Conservation (phyloP, 169 alveolate species). For the Eimeria tenella region DNA sequence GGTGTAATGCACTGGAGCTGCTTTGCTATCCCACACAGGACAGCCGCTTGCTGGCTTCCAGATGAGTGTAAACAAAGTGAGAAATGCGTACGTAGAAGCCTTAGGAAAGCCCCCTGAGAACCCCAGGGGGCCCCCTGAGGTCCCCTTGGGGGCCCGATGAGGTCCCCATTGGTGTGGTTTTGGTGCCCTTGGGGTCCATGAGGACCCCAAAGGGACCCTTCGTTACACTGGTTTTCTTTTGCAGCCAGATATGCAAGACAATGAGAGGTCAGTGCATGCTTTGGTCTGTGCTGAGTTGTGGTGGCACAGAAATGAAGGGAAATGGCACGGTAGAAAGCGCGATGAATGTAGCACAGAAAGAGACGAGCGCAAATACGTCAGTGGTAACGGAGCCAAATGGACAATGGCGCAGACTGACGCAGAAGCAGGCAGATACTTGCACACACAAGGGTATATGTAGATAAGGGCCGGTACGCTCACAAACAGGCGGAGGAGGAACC, state of each 20-base stretch:
- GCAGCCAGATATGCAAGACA: too few species aligned
- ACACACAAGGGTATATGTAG: too few species aligned
- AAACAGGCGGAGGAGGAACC: too few species aligned
- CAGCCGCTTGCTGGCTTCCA: neutral
- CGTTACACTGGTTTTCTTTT: neutral
- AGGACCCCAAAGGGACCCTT: slow-evolving; percentile 6
- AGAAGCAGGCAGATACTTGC: neutral
- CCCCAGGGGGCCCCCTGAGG: slow-evolving; percentile 1
- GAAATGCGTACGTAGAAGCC: neutral
- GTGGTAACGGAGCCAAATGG: neutral
- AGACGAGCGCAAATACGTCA: neutral
- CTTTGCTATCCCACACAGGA: neutral
- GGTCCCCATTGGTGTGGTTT: neutral
- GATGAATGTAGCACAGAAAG: neutral
- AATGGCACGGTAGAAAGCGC: neutral
- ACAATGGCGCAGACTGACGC: neutral
- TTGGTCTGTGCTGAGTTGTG: neutral
- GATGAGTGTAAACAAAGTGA: too few species aligned
- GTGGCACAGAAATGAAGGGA: neutral
- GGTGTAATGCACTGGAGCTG: neutral
- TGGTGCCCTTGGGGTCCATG: neutral
- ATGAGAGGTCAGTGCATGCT: too few species aligned
- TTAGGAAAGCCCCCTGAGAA: neutral
- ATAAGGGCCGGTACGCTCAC: too few species aligned
- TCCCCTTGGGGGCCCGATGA: neutral